Evolutionary conservation across 148 eudicot genomes (phyloP).

Genomic region (Limonium bicolor): DNA sequence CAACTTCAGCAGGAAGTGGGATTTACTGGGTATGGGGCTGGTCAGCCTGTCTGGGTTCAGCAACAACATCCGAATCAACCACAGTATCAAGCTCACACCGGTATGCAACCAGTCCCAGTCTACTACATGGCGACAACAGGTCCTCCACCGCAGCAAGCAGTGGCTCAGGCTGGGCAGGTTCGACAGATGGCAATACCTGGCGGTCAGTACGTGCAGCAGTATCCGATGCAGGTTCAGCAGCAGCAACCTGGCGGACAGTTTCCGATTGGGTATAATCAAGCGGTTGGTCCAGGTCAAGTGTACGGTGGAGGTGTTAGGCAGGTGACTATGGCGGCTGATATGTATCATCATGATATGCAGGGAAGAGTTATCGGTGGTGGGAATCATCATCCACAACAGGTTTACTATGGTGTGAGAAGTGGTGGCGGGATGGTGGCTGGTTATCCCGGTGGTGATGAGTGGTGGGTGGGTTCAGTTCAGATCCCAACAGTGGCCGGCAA

Average conservation of each 20-base stretch:
- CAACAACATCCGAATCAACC: slow-evolving; percentile 11
- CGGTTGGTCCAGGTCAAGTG: slow-evolving; percentile 31
- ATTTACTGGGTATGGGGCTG: slow-evolving; percentile 18
- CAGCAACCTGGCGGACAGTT: slow-evolving; percentile 33
- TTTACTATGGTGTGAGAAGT: slow-evolving; percentile 41
- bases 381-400: slow-evolving; percentile 20
- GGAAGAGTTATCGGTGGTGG: slow-evolving; percentile 10
- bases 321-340: slow-evolving; percentile 10
- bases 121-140: slow-evolving; percentile 59
- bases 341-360: slow-evolving; percentile 23
- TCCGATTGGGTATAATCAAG: slow-evolving; percentile 21
- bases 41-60: slow-evolving; percentile 32
- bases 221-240: no score
- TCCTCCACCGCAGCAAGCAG: slow-evolving; percentile 19
- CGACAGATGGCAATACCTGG: slow-evolving; percentile 20
- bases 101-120: slow-evolving; percentile 37
- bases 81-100: slow-evolving; percentile 14
- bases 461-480: no score
- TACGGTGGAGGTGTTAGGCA: slow-evolving; percentile 21
- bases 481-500: slow-evolving; percentile 23
- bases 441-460: slow-evolving; percentile 40
- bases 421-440: slow-evolving; percentile 20
- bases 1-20: no score
- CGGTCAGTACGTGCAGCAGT: slow-evolving; percentile 20
- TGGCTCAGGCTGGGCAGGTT: slow-evolving; percentile 24